Base-by-base conservation (phyloP, 2,329 filamentous ascomycete species). In the Botrytis aclada region DNA sequence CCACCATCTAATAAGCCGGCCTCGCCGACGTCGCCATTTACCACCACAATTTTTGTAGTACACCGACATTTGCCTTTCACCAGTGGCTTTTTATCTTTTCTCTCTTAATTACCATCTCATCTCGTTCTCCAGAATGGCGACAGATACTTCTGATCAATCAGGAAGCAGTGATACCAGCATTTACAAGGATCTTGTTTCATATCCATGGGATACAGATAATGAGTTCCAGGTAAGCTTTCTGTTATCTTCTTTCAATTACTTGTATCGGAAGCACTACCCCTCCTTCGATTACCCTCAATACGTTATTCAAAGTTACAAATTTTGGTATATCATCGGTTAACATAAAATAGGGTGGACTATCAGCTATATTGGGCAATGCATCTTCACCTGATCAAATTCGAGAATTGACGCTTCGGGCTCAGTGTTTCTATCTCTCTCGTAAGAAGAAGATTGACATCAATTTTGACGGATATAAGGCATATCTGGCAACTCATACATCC, bases 121-220 rank as follows among this genome's bases (percentile, higher is more conserved):
- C 45, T 16, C 32, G 14, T 69, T 43, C 39, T 69, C 29, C 12
- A 66, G 6, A 43, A 71, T 71, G 70, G n/a, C 47, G 37, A 66
- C 45, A 12, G 47, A 66, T 4, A 22, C 29, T 37, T 43, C 54
- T n/a, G 67, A 66, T 14, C 37, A 41, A n/a, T 41, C 70, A 29
- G 45, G 9, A 54, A 65, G 25, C 1, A 25, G 34, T 18, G 29
- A 69, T 25, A n/a, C 32, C 70, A 61, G 83, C 69, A 81, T 89
- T 73, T 92, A 88, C 80, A 82, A 84, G 73, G 87, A 89, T 74
- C 87, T 93, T 69, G 89, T 92, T 77, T 82, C 83, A 37, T 93
- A 93, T 79, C 85, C 87, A 29, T 94, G 91, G 91, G 85, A 85
- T 74, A 86, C 86, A 74, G 92, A 94, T 81, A 84, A 85, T 69